Conservation (phyloP, 176 grass and related monocot genomes). For the Aechmea fasciata region DNA sequence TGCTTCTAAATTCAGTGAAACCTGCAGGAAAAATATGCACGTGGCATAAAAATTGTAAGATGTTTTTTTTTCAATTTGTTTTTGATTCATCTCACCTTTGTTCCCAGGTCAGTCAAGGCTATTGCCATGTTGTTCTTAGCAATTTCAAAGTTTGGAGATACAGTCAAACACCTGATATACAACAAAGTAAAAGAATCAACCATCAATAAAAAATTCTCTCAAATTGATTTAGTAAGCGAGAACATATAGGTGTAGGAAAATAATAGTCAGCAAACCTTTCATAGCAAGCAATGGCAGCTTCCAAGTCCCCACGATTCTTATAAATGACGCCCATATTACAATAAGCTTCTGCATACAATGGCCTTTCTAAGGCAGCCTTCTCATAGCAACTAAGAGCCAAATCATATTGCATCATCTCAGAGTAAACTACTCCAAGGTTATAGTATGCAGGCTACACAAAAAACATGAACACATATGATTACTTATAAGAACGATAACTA, state of each 20-base stretch:
- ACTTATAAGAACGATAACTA: not conserved
- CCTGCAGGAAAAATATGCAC: constrained; percentile 8
- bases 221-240: not conserved
- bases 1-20: constrained; percentile 14
- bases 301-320: constrained; percentile 94
- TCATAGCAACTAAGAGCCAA: constrained; percentile 92
- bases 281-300: constrained; percentile 91
- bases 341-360: constrained; percentile 91
- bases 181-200: constrained; percentile 20
- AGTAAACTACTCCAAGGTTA: constrained; percentile 98
- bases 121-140: constrained; percentile 99
- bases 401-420: constrained; percentile 96
- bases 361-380: constrained; percentile 90
- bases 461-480: not conserved
- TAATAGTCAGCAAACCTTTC: constrained; percentile 47
- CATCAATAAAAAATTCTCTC: not conserved
- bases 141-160: constrained; percentile 99
- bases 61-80: not conserved
- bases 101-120: constrained; percentile 90
- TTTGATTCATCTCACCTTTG: constrained; percentile 48
- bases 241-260: constrained; percentile 5
- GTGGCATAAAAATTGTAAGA: constrained; percentile 8
- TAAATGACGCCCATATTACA: constrained; percentile 99
- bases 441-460: constrained; percentile 87
- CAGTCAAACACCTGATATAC: constrained; percentile 73